phyloP scores from a whole-genome alignment of 2,329 filamentous ascomycete genomes.

The Chalaropsis thielavioides region DNA sequence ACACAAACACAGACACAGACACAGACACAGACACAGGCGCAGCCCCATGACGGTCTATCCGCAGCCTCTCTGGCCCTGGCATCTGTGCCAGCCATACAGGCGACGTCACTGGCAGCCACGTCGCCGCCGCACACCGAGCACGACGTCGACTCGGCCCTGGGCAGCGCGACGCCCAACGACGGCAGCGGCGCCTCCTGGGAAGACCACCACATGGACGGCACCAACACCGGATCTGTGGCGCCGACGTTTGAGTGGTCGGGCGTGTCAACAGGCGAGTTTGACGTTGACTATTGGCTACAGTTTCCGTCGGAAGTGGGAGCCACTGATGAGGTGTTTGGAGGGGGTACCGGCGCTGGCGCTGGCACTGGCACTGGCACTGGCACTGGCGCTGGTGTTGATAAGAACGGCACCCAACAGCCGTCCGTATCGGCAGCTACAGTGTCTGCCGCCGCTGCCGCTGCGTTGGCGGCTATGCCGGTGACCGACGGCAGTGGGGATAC shows the following conservation, averaged over 20 bases:
- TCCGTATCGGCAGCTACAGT: background rate
- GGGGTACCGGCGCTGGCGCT: conserved; percentile 17
- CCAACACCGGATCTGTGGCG: conserved; percentile 24
- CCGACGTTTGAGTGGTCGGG: conserved; percentile 41
- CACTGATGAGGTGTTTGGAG: conserved; percentile 27
- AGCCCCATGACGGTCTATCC: background rate
- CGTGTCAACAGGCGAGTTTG: conserved; percentile 37
- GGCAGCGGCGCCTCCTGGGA: conserved; percentile 29
- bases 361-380: background rate
- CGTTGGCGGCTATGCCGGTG: background rate
- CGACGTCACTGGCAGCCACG: conserved; percentile 8
- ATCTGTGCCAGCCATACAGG: conserved; percentile 4
- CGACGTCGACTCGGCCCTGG: conserved; percentile 28
- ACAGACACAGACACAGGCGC: background rate
- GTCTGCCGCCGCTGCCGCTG: background rate
- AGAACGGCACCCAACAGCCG: background rate
- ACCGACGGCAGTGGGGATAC: background rate
- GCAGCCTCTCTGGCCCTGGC: conserved; percentile 5
- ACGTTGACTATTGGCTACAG: conserved; percentile 45
- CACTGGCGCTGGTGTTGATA: background rate
- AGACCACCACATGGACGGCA: conserved; percentile 25
- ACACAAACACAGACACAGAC: background rate
- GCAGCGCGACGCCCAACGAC: conserved; percentile 31
- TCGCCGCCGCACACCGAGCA: conserved; percentile 33
- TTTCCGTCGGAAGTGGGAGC: conserved; percentile 37